Percentiles rank a stretch among this genome's conserved stretches.
Evolutionary conservation across 371 early-diverging fungal genomes (phyloP).

Genomic region (Mucor lusitanicus): DNA sequence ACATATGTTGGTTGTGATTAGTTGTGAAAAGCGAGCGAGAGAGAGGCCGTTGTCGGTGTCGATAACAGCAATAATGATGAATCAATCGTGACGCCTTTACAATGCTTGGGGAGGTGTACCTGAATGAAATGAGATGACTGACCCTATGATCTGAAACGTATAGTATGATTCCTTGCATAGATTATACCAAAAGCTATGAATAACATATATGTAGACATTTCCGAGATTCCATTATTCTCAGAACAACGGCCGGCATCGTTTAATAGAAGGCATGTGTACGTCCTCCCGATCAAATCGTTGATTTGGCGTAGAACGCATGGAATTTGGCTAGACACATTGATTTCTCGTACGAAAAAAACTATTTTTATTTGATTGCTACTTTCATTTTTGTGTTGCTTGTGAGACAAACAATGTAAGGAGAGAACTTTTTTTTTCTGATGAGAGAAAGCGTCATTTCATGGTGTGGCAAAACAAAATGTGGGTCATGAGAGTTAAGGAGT

Average conservation of each 20-base stretch:
- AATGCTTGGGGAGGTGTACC: too few relatives aligned
- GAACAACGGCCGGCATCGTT: background rate
- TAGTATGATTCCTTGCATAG: too few relatives aligned
- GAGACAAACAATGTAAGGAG: background rate
- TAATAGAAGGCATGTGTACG: background rate
- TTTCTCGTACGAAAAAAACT: background rate
- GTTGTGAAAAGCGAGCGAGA: background rate
- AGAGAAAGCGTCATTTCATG: background rate
- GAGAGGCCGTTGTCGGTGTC: background rate
- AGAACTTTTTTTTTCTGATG: background rate
- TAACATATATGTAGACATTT: too few relatives aligned
- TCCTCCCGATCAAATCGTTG: background rate
- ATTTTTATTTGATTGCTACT: background rate
- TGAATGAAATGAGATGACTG: too few relatives aligned
- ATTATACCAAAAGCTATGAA: too few relatives aligned
- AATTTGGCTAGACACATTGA: background rate
- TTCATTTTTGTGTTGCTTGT: background rate
- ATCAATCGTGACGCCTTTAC: too few relatives aligned
- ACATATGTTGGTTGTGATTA: background rate
- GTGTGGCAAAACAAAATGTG: background rate
- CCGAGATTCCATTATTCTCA: background rate
- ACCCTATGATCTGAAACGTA: too few relatives aligned
- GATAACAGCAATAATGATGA: background rate
- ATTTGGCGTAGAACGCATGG: background rate
- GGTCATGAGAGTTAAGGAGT: background rate